Evolutionary conservation across 108 stramenopile genomes (phyloP), one percentile per base, ranked within the genome.

Genomic region (Nitzschia sp.): DNA sequence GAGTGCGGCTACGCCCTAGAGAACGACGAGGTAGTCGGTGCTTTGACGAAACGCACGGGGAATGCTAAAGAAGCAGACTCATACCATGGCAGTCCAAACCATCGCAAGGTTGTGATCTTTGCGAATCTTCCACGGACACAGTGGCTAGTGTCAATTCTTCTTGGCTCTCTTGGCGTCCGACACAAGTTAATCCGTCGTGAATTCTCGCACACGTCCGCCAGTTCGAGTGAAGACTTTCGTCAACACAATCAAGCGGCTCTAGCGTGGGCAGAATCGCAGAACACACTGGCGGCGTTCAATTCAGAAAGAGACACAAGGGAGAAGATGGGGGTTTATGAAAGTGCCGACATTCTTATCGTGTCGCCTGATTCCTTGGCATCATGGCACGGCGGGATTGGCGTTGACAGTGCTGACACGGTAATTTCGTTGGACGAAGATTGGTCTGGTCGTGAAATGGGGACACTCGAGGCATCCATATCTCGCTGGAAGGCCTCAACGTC

Each of bases 351-450:
- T 32, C n/a, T 95, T 6, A 58, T 95, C 34, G 66, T 85, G 45
- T 87, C 91, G n/a, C 82, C 89, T 13, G 66, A 44, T 5, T 61
- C 58, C 1, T 36, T 92, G 21, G 82, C 80, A 23, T 79, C 79
- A 6, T 41, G 68, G 44, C 62, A 78, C 46, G 82, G 79, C 41
- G 92, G 94, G 6, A 48, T 93, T 23, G 75, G 86, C 17, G 71
- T 85, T 27, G 77, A 79, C 29, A 68, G 58, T 27, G 85, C 90
- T n/a, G 77, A 89, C 60, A 50, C 80, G 26, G 78, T 96, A 2
- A 81, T 96, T 2, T 76, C 65, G 19, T 36, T 96, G n/a, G 94
- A 96, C 52, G 87, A 89, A 36, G 94, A 96, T 73, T 93, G 92
- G 94, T 88, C 86, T 58, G 89, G 94, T 28, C 61, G 88, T 30